Conservation (phyloP, 495 filamentous ascomycete species). For the Tuber microsphaerosporum region DNA sequence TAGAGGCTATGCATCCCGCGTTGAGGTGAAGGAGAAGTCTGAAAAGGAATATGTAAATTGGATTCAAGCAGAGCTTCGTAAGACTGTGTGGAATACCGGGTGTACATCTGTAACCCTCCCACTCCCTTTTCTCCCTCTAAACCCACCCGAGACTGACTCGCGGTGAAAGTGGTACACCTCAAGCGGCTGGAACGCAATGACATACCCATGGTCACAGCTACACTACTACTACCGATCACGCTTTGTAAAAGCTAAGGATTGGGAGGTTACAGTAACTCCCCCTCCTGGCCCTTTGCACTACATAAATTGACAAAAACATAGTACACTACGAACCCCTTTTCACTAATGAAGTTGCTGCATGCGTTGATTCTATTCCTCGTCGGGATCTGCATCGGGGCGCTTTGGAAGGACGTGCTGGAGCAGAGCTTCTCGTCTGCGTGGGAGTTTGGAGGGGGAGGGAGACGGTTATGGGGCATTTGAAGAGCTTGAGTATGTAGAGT, state of each 20-base stretch:
- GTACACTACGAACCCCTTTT: not conserved
- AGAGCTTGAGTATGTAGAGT: not conserved
- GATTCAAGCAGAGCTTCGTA: conserved; percentile 45
- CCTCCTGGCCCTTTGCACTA: not conserved
- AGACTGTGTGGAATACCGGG: conserved; percentile 47
- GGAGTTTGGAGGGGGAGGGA: not conserved
- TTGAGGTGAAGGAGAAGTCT: conserved; percentile 44
- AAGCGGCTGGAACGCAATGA: conserved; percentile 48
- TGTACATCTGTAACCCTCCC: conserved; percentile 38
- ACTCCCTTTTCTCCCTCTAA: conserved; percentile 19
- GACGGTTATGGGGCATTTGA: not conserved
- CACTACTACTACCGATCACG: conserved; percentile 44
- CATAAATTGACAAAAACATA: not conserved
- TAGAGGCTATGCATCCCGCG: conserved; percentile 43
- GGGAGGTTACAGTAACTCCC: conserved; percentile 16
- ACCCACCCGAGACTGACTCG: conserved; percentile 16
- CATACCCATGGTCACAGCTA: conserved; percentile 46
- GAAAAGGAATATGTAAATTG: conserved; percentile 45
- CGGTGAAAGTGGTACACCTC: conserved; percentile 38
- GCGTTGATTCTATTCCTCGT: not conserved
- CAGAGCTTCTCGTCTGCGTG: not conserved
- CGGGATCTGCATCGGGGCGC: not conserved
- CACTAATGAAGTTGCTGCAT: not conserved
- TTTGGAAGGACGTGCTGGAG: not conserved
- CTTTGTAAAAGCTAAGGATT: conserved; percentile 43